phyloP scores from a whole-genome alignment of 2,329 filamentous ascomycete genomes.

The Elsinoe fawcettii region DNA sequence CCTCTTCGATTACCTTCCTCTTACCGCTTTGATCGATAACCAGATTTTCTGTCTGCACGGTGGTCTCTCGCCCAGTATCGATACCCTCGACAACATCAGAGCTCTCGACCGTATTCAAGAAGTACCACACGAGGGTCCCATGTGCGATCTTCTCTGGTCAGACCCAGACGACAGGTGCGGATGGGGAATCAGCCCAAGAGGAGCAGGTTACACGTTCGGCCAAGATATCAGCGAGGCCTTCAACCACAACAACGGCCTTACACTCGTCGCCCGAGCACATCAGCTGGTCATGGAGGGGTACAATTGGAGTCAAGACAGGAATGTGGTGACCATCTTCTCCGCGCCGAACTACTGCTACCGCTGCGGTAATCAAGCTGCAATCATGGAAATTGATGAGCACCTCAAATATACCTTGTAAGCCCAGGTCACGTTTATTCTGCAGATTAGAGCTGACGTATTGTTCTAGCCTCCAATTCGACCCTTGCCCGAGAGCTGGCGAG shows the following conservation, averaged over 20 bases:
- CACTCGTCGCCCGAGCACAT: conserved; percentile 89
- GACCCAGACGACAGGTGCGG: conserved; percentile 58
- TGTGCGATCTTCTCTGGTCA: conserved; percentile 70
- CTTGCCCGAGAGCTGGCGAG: conserved; percentile 92
- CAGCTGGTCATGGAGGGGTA: conserved; percentile 99
- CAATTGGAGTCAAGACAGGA: conserved; percentile 97
- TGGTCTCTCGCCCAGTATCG: conserved; percentile 63
- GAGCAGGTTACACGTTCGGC: conserved; percentile 37
- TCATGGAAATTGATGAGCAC: conserved; percentile 99
- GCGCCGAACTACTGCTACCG: conserved; percentile 82
- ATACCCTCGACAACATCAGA: conserved; percentile 66
- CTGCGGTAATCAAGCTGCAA: conserved; percentile 98
- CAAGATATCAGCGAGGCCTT: conserved; percentile 98
- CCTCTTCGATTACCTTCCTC: conserved; percentile 68
- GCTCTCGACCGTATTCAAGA: conserved; percentile 67
- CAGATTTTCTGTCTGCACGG: conserved; percentile 68
- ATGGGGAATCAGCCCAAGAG: conserved; percentile 64
- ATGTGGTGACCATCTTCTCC: conserved; percentile 93
- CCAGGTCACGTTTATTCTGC: background rate
- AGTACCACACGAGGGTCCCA: conserved; percentile 68
- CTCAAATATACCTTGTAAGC: conserved; percentile 99
- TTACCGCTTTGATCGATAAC: conserved; percentile 66
- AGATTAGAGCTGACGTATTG: background rate
- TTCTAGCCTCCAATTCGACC: conserved; percentile 94
- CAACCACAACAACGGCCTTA: conserved; percentile 97